Conservation (phyloP, 805 yeast genomes). For the Pichia pseudocactophila region DNA sequence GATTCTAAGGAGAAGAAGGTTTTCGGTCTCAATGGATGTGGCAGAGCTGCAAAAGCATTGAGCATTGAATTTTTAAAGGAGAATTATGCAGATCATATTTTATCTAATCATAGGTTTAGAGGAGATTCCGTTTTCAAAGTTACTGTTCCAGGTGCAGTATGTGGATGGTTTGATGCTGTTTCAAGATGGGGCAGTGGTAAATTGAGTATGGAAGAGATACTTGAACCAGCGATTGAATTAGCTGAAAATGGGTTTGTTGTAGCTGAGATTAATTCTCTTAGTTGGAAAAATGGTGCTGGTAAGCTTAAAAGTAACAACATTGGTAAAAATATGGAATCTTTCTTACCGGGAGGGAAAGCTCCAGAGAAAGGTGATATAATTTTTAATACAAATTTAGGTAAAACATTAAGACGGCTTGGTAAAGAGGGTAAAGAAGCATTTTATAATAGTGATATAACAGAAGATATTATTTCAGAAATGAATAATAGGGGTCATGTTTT, state of each 20-base stretch:
- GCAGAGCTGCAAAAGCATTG: slow-evolving; percentile 50
- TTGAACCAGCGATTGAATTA: slow-evolving; percentile 58
- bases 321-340: slow-evolving; percentile 23
- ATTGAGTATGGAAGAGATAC: slow-evolving; percentile 46
- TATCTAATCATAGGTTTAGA: slow-evolving; percentile 40
- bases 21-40: slow-evolving; percentile 67
- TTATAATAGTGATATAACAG: slow-evolving; percentile 64
- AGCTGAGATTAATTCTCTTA: slow-evolving; percentile 44
- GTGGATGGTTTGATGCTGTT: slow-evolving; percentile 69
- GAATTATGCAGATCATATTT: slow-evolving; percentile 32
- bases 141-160: slow-evolving; percentile 73
- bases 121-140: slow-evolving; percentile 46
- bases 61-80: slow-evolving; percentile 39
- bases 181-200: slow-evolving; percentile 68
- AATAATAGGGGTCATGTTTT: slow-evolving; percentile 47
- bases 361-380: slow-evolving; percentile 56
- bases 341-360: slow-evolving; percentile 32
- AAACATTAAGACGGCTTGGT: slow-evolving; percentile 43
- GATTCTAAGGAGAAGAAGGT: slow-evolving; percentile 41
- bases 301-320: slow-evolving; percentile 30
- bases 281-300: slow-evolving; percentile 36
- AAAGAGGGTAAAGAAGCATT: slow-evolving; percentile 53
- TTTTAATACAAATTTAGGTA: slow-evolving; percentile 43
- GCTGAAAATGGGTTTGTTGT: slow-evolving; percentile 64
- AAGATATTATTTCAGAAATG: slow-evolving; percentile 49